Evolutionary conservation across 768 basidiomycete species (phyloP), one percentile per base, ranked within the genome.

Genomic region (Nidularia pulvinata): DNA sequence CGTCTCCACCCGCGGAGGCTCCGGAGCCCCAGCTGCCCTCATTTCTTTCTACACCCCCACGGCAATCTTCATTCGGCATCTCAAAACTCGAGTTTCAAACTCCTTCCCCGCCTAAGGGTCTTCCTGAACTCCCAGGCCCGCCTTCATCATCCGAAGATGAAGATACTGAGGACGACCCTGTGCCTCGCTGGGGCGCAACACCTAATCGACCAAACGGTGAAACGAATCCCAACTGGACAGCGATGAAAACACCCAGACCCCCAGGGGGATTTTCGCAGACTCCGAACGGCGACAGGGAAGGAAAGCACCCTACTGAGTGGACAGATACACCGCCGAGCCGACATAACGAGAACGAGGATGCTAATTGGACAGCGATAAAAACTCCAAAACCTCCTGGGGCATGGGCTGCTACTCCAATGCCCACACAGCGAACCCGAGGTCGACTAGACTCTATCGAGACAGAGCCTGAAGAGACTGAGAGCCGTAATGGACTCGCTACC

Each of bases 41-140:
- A 6, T 42, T 60, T 52, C 47, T 58, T 49, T 50, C 66, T 2
- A 59, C 55, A 19, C 56, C 60, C 7, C 22, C 60, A 59, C 2
- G 49, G n/a, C 59, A 57, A 34, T 57, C 67, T 16, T 75, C 75
- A 2, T 72, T 78, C 45, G 69, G 60, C 50, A 65, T 65, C 33
- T 73, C 79, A 7, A 78, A 72, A 54, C 55, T 74, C 11, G 80
- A 82, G 50, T 84, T 84, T 59, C 69, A 77, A 59, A 88, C 84
- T 0, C 87, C 85, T 7, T 83, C 88, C 1, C 85, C 88, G 33
- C 83, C 85, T 1, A 72, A 71, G 42, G 79, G 74, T 45, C 73
- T 88, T 54, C 85, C 88, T 7, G 86, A 86, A 6, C 80, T 90
- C 47, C 88, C 88, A 10, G 84, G 69, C 14, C 85, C 84, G 3